A percentile compares a stretch with the other conserved stretches of the same genome.
phyloP scores from a whole-genome alignment of 2,329 filamentous ascomycete species.

The Fusarium falciforme region DNA sequence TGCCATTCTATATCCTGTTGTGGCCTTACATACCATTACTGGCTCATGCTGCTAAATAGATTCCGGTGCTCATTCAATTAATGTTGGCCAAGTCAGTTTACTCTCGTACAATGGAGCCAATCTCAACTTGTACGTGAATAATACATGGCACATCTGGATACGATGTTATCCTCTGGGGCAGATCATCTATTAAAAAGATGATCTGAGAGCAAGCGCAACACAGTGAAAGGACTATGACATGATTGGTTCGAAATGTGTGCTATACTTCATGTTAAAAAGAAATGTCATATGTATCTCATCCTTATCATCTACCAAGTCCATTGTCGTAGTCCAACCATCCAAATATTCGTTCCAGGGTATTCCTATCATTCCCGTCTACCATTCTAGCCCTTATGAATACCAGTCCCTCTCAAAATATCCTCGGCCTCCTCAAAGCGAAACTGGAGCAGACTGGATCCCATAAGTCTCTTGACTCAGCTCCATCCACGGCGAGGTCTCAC shows the following conservation, averaged over 20 bases:
- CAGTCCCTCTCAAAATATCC: neutral
- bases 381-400: neutral
- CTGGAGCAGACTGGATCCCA: conserved; percentile 10
- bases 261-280: neutral
- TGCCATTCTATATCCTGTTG: neutral
- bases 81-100: conserved; percentile 40
- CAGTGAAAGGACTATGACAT: too few species aligned
- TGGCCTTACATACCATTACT: neutral
- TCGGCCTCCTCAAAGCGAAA: neutral
- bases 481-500: conserved; percentile 16
- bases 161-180: neutral
- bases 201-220: neutral
- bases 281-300: neutral
- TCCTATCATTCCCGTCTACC: neutral
- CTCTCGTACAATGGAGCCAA: neutral
- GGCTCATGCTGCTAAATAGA: neutral
- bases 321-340: neutral
- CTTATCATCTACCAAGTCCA: neutral
- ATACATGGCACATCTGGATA: neutral
- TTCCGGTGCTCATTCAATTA: neutral
- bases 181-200: neutral
- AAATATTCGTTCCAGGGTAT: neutral
- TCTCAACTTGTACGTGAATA: neutral
- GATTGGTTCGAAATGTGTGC: too few species aligned
- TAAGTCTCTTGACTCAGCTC: conserved; percentile 10